Evolutionary conservation across 805 yeast genomes (phyloP).

Genomic region (Starmerella apis): DNA sequence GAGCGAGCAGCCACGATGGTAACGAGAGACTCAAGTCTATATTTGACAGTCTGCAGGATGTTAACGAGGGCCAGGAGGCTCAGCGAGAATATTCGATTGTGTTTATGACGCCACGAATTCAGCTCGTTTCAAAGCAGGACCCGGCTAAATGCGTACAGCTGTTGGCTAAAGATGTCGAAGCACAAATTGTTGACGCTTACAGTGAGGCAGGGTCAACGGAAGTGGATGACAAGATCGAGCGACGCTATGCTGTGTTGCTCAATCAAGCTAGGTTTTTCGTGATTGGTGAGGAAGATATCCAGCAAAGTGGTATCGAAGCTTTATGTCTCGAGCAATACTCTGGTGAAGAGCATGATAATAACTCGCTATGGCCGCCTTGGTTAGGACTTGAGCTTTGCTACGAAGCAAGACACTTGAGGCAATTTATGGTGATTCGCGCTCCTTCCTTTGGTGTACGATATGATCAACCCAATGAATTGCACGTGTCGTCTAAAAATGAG

Average conservation of each 20-base stretch:
- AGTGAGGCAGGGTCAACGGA: conserved; percentile 34
- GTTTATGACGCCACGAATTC: conserved; percentile 74
- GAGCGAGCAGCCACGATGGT: not conserved
- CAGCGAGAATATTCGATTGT: conserved; percentile 52
- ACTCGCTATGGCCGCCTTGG: conserved; percentile 77
- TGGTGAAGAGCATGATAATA: conserved; percentile 41
- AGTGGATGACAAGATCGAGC: conserved; percentile 41
- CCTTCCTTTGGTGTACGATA: conserved; percentile 53
- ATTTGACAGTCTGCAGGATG: conserved; percentile 38
- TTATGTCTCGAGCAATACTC: conserved; percentile 39
- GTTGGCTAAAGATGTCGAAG: conserved; percentile 61
- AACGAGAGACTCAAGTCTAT: conserved; percentile 12
- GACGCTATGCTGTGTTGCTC: conserved; percentile 58
- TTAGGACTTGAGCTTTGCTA: conserved; percentile 60
- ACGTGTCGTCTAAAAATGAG: conserved; percentile 28
- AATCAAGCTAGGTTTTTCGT: conserved; percentile 64
- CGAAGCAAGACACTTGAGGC: conserved; percentile 40
- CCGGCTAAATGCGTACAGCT: conserved; percentile 53
- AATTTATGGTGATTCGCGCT: conserved; percentile 49
- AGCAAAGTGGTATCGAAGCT: conserved; percentile 52
- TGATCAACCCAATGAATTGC: conserved; percentile 44
- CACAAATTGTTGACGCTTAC: conserved; percentile 54
- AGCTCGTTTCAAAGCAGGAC: conserved; percentile 44
- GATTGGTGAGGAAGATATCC: conserved; percentile 43
- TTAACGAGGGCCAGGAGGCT: conserved; percentile 33